Evolutionary conservation across 1,139 yeast species (phyloP).

Genomic region (Candida pseudoviswanathii): DNA sequence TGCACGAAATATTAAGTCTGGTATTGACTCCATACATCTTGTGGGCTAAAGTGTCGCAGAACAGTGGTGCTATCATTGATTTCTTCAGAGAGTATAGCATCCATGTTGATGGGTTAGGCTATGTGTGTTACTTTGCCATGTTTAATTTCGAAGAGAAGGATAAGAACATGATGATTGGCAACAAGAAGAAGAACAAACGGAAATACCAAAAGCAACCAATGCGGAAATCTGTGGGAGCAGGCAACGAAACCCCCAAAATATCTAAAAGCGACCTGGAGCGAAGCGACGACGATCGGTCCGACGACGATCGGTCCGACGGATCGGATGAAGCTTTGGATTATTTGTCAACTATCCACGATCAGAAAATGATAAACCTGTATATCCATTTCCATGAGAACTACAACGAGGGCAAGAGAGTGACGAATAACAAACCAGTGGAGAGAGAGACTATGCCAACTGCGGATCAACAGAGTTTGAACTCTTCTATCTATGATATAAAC

Average conservation of each 20-base stretch:
- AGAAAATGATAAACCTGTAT: slow-evolving; percentile 91
- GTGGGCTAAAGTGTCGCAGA: slow-evolving; percentile 77
- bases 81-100: slow-evolving; percentile 87
- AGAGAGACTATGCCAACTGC: not conserved
- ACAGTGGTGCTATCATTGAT: slow-evolving; percentile 77
- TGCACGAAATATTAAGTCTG: slow-evolving; percentile 79
- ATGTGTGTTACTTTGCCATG: slow-evolving; percentile 92
- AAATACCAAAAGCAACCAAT: slow-evolving; percentile 7
- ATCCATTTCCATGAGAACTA: slow-evolving; percentile 85
- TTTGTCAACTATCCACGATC: slow-evolving; percentile 49
- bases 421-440: not conserved
- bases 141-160: slow-evolving; percentile 73
- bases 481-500: slow-evolving; percentile 31
- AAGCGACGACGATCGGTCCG: slow-evolving; percentile 10
- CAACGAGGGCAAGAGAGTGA: slow-evolving; percentile 25
- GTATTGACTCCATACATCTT: slow-evolving; percentile 83
- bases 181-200: slow-evolving; percentile 27
- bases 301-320: slow-evolving; percentile 25
- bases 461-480: slow-evolving; percentile 24
- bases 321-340: slow-evolving; percentile 42
- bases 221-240: not conserved
- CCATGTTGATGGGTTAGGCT: slow-evolving; percentile 92
- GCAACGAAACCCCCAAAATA: slow-evolving; percentile 13
- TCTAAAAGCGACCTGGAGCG: slow-evolving; percentile 14
- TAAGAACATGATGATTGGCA: slow-evolving; percentile 48